Evolutionary conservation across 345 rosid genomes (phyloP), one percentile per base, ranked within the genome.

Genomic region (Litchi chinensis): DNA sequence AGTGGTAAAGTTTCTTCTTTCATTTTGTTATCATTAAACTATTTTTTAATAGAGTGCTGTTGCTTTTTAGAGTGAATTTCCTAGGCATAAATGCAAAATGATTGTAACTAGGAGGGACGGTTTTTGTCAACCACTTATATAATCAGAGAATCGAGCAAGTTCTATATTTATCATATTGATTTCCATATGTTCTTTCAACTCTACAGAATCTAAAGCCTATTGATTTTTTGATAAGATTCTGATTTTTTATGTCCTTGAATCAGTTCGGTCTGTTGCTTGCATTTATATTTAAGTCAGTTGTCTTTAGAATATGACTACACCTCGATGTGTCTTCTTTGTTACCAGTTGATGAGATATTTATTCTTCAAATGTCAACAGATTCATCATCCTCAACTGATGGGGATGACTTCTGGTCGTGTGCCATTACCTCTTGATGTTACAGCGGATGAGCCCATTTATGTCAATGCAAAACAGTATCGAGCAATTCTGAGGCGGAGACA

Each of bases 401-500:
- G 90, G 64, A 80, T 86, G 81, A 48, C 83, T 65, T 83, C 90
- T 72, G 82, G 89, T 62, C 89, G 97, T 26, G 91, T 92, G 79
- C 94, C 90, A 1, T 73, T 94, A 80, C 95, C 97, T 71, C 85
- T 75, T 77, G 90, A 87, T 60, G 76, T 85, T 50, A 78, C 87
- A 0, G 88, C 85, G 74, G 82, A 85, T 68, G 95, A 86, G 79
- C 97, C 95, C 39, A 87, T 90, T 70, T 89, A 80, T 80, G 98
- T 94, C 40, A 92, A 94, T 87, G 92, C 95, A 6, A 94, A 94
- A 83, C 97, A 94, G 73, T 94, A 92, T 82, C 87, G 71, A 63
- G 98, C 93, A 44, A 94, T 94, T 68, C 92, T 94, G 75, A 88
- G 97, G 89, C 87, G 98, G 74, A 87, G 98, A 80, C 84, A 84